Conservation (phyloP, 1,284 basidiomycete genomes). For the Sporisorium exsertum region DNA sequence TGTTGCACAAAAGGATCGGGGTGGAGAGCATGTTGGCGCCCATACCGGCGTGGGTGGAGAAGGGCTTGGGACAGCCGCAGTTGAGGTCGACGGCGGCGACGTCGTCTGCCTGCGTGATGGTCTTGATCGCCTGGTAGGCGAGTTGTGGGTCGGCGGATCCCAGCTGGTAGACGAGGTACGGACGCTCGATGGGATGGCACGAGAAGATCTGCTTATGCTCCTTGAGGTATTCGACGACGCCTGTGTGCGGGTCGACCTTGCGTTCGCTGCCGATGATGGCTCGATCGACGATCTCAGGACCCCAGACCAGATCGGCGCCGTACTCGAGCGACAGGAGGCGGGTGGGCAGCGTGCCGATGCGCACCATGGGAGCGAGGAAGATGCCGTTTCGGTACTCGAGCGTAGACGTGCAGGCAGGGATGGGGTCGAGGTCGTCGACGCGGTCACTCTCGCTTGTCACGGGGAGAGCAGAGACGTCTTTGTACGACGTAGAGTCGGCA, state of each 20-base stretch:
- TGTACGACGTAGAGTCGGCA: slow-evolving; percentile 43
- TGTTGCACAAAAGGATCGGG: slow-evolving; percentile 85
- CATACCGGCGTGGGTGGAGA: slow-evolving; percentile 95
- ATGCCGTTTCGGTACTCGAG: slow-evolving; percentile 53
- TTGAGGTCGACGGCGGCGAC: slow-evolving; percentile 94
- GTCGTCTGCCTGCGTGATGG: slow-evolving; percentile 80
- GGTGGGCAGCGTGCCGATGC: slow-evolving; percentile 74
- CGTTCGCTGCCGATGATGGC: slow-evolving; percentile 89
- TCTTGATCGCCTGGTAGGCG: slow-evolving; percentile 89
- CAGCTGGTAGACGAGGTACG: slow-evolving; percentile 76
- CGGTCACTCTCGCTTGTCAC: slow-evolving; percentile 11
- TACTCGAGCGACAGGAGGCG: slow-evolving; percentile 89
- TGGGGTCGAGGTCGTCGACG: slow-evolving; percentile 37
- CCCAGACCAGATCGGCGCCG: slow-evolving; percentile 95
- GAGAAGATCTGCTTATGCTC: slow-evolving; percentile 84
- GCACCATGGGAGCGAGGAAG: slow-evolving; percentile 68
- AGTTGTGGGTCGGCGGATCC: slow-evolving; percentile 88
- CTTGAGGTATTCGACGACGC: slow-evolving; percentile 86
- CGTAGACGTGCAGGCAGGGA: slow-evolving; percentile 38
- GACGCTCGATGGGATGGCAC: slow-evolving; percentile 86
- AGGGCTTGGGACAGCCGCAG: slow-evolving; percentile 89
- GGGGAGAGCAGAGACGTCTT: slow-evolving; percentile 11
- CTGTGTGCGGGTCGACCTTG: slow-evolving; percentile 86
- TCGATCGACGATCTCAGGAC: slow-evolving; percentile 95
- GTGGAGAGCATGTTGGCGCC: slow-evolving; percentile 93